Evolutionary conservation across 371 early-diverging fungal species (phyloP).

Genomic region (Apophysomyces variabilis): DNA sequence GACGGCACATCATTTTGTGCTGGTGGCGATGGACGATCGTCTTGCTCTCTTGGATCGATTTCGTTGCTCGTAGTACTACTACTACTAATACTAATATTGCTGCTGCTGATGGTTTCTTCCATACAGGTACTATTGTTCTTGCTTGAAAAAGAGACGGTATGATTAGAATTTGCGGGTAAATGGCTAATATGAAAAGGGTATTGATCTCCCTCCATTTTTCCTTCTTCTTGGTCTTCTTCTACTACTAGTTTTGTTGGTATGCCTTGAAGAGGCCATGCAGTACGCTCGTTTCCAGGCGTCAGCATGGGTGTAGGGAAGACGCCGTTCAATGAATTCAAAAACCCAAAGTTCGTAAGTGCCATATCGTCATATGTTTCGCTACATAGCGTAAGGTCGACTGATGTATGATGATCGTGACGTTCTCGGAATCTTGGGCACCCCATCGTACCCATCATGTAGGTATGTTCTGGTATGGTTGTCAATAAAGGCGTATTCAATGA

Average conservation of each 20-base stretch:
- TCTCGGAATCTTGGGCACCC: not conserved
- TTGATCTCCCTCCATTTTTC: too few species aligned
- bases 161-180: too few species aligned
- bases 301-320: not conserved
- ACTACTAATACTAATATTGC: too few species aligned
- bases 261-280: not conserved
- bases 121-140: too few species aligned
- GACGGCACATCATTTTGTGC: not conserved
- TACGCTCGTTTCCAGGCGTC: not conserved
- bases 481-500: not conserved
- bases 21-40: not conserved
- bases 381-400: not conserved
- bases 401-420: not conserved
- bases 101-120: too few species aligned
- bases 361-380: not conserved
- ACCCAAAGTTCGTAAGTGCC: not conserved
- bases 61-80: too few species aligned
- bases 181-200: too few species aligned
- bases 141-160: too few species aligned
- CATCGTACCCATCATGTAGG: not conserved
- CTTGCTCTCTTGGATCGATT: not conserved
- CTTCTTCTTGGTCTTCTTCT: not conserved
- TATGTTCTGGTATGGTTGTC: not conserved
- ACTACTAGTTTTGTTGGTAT: not conserved
- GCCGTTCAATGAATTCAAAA: not conserved